Evolutionary conservation across 176 grass and related monocot species (phyloP).

Genomic region (Chrysopogon serrulatus): DNA sequence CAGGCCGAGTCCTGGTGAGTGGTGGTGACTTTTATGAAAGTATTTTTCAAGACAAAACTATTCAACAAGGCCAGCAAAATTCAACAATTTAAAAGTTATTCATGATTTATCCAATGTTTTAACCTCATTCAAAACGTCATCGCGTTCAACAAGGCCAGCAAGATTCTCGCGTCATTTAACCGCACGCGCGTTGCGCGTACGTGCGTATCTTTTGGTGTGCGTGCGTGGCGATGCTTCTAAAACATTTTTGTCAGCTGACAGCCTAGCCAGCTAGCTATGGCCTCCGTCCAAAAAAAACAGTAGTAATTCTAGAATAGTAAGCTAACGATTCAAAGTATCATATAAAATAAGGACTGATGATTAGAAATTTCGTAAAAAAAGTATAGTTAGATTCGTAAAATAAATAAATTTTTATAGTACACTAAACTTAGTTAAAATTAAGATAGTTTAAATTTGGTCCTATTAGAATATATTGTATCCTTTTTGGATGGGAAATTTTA

Average conservation of each 20-base stretch:
- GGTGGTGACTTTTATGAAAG: too few species aligned
- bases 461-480: not conserved
- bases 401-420: not conserved
- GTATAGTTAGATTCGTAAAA: not conserved
- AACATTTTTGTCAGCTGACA: constrained; percentile 16
- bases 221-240: constrained; percentile 17
- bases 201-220: constrained; percentile 29
- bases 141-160: too few species aligned
- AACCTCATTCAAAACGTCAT: too few species aligned
- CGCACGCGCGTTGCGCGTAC: not conserved
- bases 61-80: too few species aligned
- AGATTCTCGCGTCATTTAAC: constrained; percentile 22
- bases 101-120: too few species aligned
- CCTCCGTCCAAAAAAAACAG: too few species aligned
- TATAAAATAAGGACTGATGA: too few species aligned
- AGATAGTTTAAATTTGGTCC: not conserved
- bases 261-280: not conserved
- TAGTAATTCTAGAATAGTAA: too few species aligned
- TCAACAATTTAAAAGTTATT: too few species aligned
- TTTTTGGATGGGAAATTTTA: not conserved
- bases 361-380: too few species aligned
- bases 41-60: too few species aligned
- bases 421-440: not conserved
- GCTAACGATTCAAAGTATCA: not conserved
- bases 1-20: not conserved